Percentiles rank a stretch among this genome's conserved stretches.
These are phyloP conservation scores for Rachicladosporium sp. DNA, from an alignment of 2,329 filamentous ascomycete species.

Conservation along the genomic window DNA sequence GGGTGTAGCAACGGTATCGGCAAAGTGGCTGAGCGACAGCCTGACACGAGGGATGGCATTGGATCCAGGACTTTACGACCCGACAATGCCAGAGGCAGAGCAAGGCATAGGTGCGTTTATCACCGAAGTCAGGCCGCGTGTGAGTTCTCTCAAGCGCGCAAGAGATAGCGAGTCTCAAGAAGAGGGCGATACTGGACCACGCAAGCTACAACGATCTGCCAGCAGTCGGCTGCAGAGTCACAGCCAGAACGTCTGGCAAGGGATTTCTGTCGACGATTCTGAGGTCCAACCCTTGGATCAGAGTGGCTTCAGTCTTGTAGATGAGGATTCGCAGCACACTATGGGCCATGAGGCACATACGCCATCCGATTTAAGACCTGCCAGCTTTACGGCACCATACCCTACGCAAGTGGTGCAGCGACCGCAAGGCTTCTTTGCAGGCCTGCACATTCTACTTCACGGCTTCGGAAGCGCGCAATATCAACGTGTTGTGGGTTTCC, in stretches of 20 bases:
- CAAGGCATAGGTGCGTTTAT: constrained; percentile 66
- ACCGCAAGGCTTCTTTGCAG: constrained; percentile 18
- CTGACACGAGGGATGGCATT: constrained; percentile 78
- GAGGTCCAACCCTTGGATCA: constrained; percentile 9
- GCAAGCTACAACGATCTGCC: constrained; percentile 77
- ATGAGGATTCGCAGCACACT: constrained; percentile 8
- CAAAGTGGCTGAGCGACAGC: constrained; percentile 79
- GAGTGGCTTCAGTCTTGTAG: constrained; percentile 10
- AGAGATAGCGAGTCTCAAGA: constrained; percentile 36
- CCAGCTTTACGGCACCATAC: not conserved
- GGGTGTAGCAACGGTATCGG: constrained; percentile 64
- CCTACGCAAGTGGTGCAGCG: not conserved
- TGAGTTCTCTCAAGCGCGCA: constrained; percentile 45
- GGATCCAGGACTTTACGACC: constrained; percentile 75
- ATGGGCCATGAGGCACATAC: constrained; percentile 19
- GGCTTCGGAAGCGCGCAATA: constrained; percentile 16
- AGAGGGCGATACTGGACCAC: constrained; percentile 36
- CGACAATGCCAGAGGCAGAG: constrained; percentile 53
- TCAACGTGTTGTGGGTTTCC: constrained; percentile 10
- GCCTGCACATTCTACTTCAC: constrained; percentile 16
- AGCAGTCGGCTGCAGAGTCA: constrained; percentile 74
- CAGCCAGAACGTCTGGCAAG: constrained; percentile 76
- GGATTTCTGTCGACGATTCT: constrained; percentile 49
- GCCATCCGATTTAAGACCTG: constrained; percentile 25
- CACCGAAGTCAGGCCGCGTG: constrained; percentile 32